phyloP scores from a whole-genome alignment of 768 basidiomycete species.

The Mycena rosella region DNA sequence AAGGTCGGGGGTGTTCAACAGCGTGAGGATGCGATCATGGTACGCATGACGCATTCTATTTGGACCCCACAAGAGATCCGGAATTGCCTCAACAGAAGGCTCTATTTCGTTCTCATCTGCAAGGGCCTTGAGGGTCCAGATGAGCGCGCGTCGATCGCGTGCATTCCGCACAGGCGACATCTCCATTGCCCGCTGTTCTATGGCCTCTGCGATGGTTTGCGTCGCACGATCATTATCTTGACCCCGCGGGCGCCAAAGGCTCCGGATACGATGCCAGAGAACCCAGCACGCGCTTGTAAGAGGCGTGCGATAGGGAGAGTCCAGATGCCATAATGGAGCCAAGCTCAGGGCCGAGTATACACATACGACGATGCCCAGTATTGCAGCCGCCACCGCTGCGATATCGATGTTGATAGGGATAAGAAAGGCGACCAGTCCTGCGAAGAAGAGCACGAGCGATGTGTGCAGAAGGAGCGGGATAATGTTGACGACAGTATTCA shows the following conservation, averaged over 20 bases:
- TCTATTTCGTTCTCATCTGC: conserved; percentile 1
- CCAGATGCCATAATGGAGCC: not conserved
- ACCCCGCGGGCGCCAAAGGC: no score
- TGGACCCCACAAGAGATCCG: conserved; percentile 3
- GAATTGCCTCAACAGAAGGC: conserved; percentile 5
- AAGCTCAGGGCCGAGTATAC: not conserved
- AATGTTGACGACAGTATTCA: no score
- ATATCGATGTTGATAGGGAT: not conserved
- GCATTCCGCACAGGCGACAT: no score
- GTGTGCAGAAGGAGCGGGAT: no score
- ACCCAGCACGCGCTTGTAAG: no score
- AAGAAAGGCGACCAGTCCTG: no score
- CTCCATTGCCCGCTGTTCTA: no score
- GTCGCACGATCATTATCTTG: no score
- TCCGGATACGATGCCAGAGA: no score
- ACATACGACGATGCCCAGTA: not conserved
- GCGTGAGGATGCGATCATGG: not conserved
- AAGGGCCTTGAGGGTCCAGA: conserved; percentile 4
- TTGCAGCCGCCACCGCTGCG: not conserved
- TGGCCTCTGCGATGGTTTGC: no score
- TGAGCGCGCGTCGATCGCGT: conserved; percentile 1
- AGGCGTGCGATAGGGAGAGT: not conserved
- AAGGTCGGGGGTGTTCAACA: no score
- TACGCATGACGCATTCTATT: not conserved
- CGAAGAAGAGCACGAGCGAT: no score